Evolutionary conservation across 768 basidiomycete species (phyloP).

Genomic region (Pseudohyphozyma bogoriensis): DNA sequence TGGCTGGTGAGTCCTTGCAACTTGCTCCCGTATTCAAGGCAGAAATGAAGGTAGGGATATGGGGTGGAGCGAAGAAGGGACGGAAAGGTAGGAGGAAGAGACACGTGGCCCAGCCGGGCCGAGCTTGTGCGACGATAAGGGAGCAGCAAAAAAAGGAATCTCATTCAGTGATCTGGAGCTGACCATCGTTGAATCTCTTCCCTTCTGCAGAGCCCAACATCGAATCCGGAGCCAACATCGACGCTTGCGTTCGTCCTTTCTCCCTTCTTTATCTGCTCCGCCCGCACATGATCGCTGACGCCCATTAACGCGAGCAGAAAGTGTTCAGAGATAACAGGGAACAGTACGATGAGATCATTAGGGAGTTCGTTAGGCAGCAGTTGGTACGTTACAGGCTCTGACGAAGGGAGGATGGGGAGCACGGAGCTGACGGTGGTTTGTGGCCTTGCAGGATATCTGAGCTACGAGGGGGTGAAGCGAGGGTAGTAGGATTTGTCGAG

Average conservation of each 20-base stretch:
- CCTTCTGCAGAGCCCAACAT: conserved; percentile 71
- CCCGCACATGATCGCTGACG: neutral
- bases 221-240: conserved; percentile 90
- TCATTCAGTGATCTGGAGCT: neutral
- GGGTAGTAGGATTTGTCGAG: too few relatives aligned
- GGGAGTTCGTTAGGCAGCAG: conserved; percentile 72
- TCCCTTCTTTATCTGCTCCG: neutral
- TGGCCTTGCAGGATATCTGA: too few relatives aligned
- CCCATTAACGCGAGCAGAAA: conserved; percentile 43
- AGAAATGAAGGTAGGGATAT: too few relatives aligned
- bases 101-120: too few relatives aligned
- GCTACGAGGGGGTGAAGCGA: too few relatives aligned
- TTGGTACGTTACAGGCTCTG: too few relatives aligned
- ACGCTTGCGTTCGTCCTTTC: conserved; percentile 27
- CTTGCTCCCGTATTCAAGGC: neutral
- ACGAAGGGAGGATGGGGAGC: too few relatives aligned
- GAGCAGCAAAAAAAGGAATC: too few relatives aligned
- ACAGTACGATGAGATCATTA: conserved; percentile 81
- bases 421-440: too few relatives aligned
- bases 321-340: conserved; percentile 77
- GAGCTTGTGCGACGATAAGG: too few relatives aligned
- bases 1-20: conserved; percentile 54
- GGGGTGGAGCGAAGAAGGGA: too few relatives aligned
- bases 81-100: too few relatives aligned
- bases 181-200: neutral